A percentile compares a stretch with the other conserved stretches of the same genome.
phyloP scores from a whole-genome alignment of 2,329 filamentous ascomycete genomes.

The Monosporascus sp. region DNA sequence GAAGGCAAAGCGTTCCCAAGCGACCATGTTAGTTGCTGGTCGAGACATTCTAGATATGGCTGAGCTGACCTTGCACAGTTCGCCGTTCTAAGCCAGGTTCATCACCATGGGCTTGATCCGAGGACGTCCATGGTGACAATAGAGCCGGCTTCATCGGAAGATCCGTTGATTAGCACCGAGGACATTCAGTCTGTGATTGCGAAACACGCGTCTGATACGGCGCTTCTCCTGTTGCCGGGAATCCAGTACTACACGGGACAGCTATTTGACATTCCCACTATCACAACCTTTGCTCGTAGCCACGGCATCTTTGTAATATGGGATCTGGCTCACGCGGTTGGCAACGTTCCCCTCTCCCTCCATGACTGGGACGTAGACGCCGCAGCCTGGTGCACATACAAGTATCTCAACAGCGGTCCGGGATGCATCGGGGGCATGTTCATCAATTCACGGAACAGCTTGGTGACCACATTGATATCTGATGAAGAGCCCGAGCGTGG shows the following conservation, averaged over 20 bases:
- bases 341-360: conserved; percentile 67
- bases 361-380: conserved; percentile 77
- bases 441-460: conserved; percentile 61
- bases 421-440: conserved; percentile 71
- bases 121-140: conserved; percentile 64
- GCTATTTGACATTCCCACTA: conserved; percentile 66
- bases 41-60: conserved; percentile 2
- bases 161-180: conserved; percentile 55
- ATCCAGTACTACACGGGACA: conserved; percentile 81
- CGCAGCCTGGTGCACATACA: conserved; percentile 78
- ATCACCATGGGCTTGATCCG: conserved; percentile 59
- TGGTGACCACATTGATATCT: conserved; percentile 26
- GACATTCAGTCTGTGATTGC: conserved; percentile 65
- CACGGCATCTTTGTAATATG: conserved; percentile 67
- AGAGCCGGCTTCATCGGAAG: conserved; percentile 44
- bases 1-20: conserved; percentile 78
- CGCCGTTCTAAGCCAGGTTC: conserved; percentile 70
- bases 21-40: conserved; percentile 57
- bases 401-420: conserved; percentile 74
- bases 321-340: conserved; percentile 75
- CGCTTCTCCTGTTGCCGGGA: conserved; percentile 68
- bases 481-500: conserved; percentile 30
- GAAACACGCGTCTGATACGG: conserved; percentile 58
- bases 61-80: conserved; percentile 46
- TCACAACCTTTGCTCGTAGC: conserved; percentile 64